Conservation (phyloP, 2,329 filamentous ascomycete species). For the Botrytis elliptica region DNA sequence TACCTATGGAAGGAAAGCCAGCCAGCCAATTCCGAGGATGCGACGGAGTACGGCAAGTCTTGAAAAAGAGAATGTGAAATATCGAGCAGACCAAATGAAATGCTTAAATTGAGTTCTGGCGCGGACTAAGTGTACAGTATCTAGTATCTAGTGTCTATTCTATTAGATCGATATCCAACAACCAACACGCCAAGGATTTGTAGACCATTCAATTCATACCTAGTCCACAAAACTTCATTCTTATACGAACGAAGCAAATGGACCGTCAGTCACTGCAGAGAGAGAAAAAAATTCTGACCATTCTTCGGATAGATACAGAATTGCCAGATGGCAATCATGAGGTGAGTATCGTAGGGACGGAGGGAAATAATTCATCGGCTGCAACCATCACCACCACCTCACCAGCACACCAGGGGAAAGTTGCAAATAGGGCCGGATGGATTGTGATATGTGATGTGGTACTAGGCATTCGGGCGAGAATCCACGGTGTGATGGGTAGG, state of each 20-base stretch:
- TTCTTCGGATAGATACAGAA: background rate
- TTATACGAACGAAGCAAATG: background rate
- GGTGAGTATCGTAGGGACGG: background rate
- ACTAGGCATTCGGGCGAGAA: background rate
- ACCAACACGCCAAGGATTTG: too few species aligned
- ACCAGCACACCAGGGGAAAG: background rate
- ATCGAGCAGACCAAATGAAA: background rate
- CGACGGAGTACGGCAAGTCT: background rate
- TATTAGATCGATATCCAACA: background rate
- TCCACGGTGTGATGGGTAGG: background rate
- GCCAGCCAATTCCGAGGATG: too few species aligned
- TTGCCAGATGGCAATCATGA: constrained; percentile 21
- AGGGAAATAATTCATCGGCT: background rate
- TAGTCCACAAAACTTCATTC: background rate
- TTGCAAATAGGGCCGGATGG: constrained; percentile 6
- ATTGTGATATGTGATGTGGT: background rate
- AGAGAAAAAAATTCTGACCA: background rate
- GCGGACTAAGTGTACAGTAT: background rate
- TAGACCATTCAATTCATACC: background rate
- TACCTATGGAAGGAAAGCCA: too few species aligned
- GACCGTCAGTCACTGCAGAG: too few species aligned
- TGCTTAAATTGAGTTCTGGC: background rate
- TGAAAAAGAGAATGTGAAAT: background rate
- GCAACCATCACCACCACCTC: background rate
- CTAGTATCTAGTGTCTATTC: background rate